Percentiles rank a stretch among this genome's conserved stretches.
Evolutionary conservation across 2,329 filamentous ascomycete genomes (phyloP).

Genomic region (Fusarium begoniae): DNA sequence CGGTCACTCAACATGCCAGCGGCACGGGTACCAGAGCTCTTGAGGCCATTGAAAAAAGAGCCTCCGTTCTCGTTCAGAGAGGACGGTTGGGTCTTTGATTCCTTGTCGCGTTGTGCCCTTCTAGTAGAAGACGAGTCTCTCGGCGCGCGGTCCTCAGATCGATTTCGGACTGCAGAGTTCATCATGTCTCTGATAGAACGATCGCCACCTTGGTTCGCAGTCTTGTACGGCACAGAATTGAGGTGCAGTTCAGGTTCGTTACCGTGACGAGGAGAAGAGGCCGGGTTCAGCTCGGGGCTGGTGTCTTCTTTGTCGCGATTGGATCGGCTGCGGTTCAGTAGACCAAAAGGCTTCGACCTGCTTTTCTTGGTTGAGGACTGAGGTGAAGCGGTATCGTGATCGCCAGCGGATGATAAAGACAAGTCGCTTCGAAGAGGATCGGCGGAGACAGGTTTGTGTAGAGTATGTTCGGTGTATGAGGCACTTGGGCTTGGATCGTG

Average conservation of each 20-base stretch:
- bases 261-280: conserved; percentile 31
- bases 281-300: conserved; percentile 50
- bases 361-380: conserved; percentile 54
- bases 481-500: conserved; percentile 33
- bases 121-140: conserved; percentile 55
- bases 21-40: conserved; percentile 40
- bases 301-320: conserved; percentile 60
- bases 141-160: conserved; percentile 74
- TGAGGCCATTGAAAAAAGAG: conserved; percentile 41
- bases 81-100: conserved; percentile 60
- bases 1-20: conserved; percentile 85
- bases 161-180: conserved; percentile 71
- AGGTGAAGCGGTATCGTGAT: conserved; percentile 53
- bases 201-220: conserved; percentile 72
- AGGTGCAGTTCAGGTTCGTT: conserved; percentile 44
- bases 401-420: conserved; percentile 60
- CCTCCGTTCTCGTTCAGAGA: conserved; percentile 68
- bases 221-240: conserved; percentile 57
- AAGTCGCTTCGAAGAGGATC: conserved; percentile 61
- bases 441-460: conserved; percentile 52
- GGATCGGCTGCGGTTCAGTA: conserved; percentile 62
- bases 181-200: conserved; percentile 75
- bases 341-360: conserved; percentile 65
- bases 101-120: conserved; percentile 57
- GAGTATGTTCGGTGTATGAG: conserved; percentile 44